Evolutionary conservation across 768 basidiomycete species (phyloP).

Genomic region (Dictyophora rubrovolvata): DNA sequence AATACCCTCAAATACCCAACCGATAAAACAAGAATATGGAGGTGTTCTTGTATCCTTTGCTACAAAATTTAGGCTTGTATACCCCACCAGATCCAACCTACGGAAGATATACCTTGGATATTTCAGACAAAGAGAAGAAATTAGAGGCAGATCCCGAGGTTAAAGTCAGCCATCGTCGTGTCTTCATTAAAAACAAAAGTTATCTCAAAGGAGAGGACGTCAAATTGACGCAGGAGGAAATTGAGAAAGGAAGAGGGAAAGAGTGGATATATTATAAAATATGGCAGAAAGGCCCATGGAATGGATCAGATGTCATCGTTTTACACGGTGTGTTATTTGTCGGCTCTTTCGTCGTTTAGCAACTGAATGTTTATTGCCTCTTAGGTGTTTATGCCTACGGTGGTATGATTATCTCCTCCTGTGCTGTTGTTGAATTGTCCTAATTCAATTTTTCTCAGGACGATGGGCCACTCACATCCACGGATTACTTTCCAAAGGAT

Average conservation of each 20-base stretch:
- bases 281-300: conserved; percentile 22
- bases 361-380: too few relatives aligned
- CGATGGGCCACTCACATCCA: conserved; percentile 23
- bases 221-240: conserved; percentile 18
- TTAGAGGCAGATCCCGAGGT: conserved; percentile 19
- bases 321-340: conserved; percentile 26
- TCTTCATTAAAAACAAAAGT: conserved; percentile 20
- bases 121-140: conserved; percentile 18
- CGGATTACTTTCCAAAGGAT: conserved; percentile 24
- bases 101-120: conserved; percentile 22
- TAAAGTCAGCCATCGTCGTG: conserved; percentile 17
- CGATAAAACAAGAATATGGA: neutral
- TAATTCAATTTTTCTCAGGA: conserved; percentile 10
- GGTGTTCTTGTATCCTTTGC: conserved; percentile 19
- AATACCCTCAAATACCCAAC: too few relatives aligned
- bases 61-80: conserved; percentile 19
- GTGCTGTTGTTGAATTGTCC: neutral
- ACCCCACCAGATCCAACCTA: conserved; percentile 24
- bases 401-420: too few relatives aligned
- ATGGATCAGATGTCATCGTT: conserved; percentile 23
- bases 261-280: conserved; percentile 26
- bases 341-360: too few relatives aligned
- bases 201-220: conserved; percentile 23
- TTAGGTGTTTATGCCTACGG: conserved; percentile 5
- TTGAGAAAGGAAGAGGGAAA: conserved; percentile 17